A percentile compares a stretch with the other conserved stretches of the same genome.
Evolutionary conservation across 2,329 filamentous ascomycete genomes (phyloP).

Genomic region (Penicillium hordei): DNA sequence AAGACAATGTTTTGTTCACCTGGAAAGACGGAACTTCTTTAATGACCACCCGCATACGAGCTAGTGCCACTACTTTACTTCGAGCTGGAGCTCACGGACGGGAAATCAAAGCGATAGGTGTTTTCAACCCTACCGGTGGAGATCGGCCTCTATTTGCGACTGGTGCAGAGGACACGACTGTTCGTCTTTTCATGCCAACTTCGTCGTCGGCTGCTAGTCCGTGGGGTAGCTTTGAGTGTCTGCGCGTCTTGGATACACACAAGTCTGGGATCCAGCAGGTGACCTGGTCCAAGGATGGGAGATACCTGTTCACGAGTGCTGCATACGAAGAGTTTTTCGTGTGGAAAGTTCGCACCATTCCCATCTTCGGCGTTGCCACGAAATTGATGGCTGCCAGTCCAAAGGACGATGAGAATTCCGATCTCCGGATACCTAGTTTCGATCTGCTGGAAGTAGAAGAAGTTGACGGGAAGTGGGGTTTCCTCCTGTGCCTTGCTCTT

Average conservation of each 20-base stretch:
- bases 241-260: conserved; percentile 72
- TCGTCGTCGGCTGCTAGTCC: conserved; percentile 8
- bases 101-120: conserved; percentile 70
- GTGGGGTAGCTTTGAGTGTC: conserved; percentile 47
- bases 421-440: conserved; percentile 80
- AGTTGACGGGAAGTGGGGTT: conserved; percentile 33
- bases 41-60: conserved; percentile 44
- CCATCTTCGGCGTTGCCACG: conserved; percentile 54
- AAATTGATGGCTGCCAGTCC: conserved; percentile 54
- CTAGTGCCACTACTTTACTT: conserved; percentile 51
- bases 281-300: conserved; percentile 66
- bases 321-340: conserved; percentile 87
- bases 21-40: conserved; percentile 70
- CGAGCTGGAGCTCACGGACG: conserved; percentile 77
- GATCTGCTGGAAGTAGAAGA: conserved; percentile 52
- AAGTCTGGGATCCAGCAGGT: conserved; percentile 80
- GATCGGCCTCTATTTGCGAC: conserved; percentile 57
- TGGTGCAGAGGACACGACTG: conserved; percentile 69
- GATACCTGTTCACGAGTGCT: conserved; percentile 78
- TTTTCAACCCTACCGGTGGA: conserved; percentile 35
- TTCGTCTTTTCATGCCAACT: conserved; percentile 63
- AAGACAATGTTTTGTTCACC: conserved; percentile 57
- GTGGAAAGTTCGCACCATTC: conserved; percentile 66
- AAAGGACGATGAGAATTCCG: conserved; percentile 53
- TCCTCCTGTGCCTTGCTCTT: conserved; percentile 69